phyloP scores from a whole-genome alignment of 139 green algal species.

The Pleodorina starrii region DNA sequence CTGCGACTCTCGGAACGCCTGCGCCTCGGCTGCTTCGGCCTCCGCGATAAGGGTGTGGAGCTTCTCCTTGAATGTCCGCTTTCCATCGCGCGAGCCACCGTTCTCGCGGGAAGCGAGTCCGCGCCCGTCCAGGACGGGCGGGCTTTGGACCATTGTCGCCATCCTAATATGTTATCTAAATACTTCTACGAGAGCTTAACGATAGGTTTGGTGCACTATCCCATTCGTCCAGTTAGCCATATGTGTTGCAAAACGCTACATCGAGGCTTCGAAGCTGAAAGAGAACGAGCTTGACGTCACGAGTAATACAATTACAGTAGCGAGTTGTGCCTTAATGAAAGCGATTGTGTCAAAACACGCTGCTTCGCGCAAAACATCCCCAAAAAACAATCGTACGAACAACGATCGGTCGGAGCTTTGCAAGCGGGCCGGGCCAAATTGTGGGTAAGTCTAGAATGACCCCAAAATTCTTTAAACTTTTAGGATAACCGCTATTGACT shows the following conservation, averaged over 20 bases:
- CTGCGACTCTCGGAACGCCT: slow-evolving; percentile 48
- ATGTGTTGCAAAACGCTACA: not conserved
- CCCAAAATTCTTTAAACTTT: too few species aligned
- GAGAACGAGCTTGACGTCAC: not conserved
- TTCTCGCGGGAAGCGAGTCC: not conserved
- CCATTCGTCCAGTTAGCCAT: not conserved
- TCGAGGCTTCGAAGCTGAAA: slow-evolving; percentile 9
- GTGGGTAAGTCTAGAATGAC: too few species aligned
- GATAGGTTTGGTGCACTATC: not conserved
- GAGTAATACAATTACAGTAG: not conserved
- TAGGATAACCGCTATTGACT: not conserved
- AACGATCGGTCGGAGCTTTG: not conserved
- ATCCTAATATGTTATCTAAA: not conserved
- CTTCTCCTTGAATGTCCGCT: slow-evolving; percentile 67
- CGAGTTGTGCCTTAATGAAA: not conserved
- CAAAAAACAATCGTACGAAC: not conserved
- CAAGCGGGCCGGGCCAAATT: too few species aligned
- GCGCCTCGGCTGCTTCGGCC: slow-evolving; percentile 47
- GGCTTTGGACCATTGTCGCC: not conserved
- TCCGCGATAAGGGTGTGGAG: slow-evolving; percentile 53
- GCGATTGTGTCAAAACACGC: not conserved
- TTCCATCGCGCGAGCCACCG: slow-evolving; percentile 28
- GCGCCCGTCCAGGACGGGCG: not conserved
- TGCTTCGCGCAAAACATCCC: not conserved
- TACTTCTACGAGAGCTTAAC: not conserved